Percentiles rank a stretch among this genome's conserved stretches.
Evolutionary conservation across 2,329 filamentous ascomycete species (phyloP).

Genomic region (Leptographium lundbergii): DNA sequence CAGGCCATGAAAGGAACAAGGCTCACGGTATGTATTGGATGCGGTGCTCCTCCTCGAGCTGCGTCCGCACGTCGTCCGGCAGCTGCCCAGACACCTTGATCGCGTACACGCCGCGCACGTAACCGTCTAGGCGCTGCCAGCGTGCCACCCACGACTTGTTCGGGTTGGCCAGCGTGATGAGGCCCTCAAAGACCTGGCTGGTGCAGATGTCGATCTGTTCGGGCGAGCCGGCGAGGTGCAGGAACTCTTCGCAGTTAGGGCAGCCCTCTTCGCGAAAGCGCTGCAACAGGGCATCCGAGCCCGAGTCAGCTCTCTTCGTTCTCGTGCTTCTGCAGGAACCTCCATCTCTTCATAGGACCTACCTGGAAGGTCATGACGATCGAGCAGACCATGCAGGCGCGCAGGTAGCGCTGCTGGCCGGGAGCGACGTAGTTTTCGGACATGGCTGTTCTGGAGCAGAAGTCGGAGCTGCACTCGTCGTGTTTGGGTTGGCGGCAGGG

Average conservation of each 20-base stretch:
- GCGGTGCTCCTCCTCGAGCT: constrained; percentile 50
- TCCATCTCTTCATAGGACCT: constrained; percentile 17
- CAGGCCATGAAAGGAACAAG: not conserved
- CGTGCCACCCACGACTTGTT: constrained; percentile 84
- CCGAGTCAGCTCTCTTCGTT: not conserved
- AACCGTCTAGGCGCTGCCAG: constrained; percentile 84
- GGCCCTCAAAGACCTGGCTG: constrained; percentile 86
- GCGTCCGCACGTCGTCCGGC: constrained; percentile 49
- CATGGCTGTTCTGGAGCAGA: constrained; percentile 18
- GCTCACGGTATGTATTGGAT: constrained; percentile 54
- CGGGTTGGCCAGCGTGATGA: constrained; percentile 79
- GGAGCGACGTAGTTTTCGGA: constrained; percentile 55
- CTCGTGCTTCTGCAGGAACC: no score
- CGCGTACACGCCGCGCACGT: constrained; percentile 82
- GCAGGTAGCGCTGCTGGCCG: constrained; percentile 69
- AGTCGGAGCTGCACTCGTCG: not conserved
- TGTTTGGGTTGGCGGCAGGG: not conserved
- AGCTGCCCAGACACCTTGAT: constrained; percentile 82
- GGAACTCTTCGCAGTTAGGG: constrained; percentile 91
- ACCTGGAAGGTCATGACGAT: constrained; percentile 76
- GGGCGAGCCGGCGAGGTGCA: constrained; percentile 64
- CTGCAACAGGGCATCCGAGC: constrained; percentile 26
- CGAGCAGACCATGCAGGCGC: constrained; percentile 98
- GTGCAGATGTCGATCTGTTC: constrained; percentile 89
- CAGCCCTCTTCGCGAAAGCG: constrained; percentile 81